phyloP scores from a whole-genome alignment of 2,329 filamentous ascomycete genomes.

The Aspergillus brunneoviolaceus region DNA sequence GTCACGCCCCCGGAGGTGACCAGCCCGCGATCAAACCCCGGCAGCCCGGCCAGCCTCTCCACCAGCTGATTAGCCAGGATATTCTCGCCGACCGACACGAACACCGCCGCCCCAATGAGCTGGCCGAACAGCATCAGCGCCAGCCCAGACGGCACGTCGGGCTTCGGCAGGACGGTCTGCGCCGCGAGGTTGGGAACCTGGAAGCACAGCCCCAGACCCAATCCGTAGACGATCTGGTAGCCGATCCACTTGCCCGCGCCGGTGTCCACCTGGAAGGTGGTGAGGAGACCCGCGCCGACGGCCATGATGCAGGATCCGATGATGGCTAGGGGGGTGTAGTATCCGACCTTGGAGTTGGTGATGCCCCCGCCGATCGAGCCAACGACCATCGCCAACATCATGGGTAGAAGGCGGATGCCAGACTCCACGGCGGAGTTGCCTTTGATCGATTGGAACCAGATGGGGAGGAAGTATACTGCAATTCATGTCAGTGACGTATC shows the following conservation, averaged over 20 bases:
- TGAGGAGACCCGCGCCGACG: conserved; percentile 44
- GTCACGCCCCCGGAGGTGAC: conserved; percentile 3
- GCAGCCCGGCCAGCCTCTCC: background rate
- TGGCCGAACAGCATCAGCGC: conserved; percentile 38
- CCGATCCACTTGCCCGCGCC: conserved; percentile 38
- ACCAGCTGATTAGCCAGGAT: conserved; percentile 4
- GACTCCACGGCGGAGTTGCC: conserved; percentile 43
- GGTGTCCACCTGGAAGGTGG: conserved; percentile 37
- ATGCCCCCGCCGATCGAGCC: conserved; percentile 33
- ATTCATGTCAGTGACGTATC: background rate
- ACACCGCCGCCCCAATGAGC: conserved; percentile 41
- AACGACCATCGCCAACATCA: conserved; percentile 35
- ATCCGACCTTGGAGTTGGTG: conserved; percentile 32
- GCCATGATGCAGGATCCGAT: conserved; percentile 32
- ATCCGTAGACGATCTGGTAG: conserved; percentile 35
- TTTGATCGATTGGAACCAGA: conserved; percentile 52
- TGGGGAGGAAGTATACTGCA: conserved; percentile 37
- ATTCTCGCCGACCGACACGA: conserved; percentile 46
- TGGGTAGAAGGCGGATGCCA: conserved; percentile 43
- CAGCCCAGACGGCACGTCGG: conserved; percentile 36
- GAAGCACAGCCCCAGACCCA: conserved; percentile 36
- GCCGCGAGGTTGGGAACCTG: conserved; percentile 37
- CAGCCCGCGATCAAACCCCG: background rate
- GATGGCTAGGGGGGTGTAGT: conserved; percentile 41
- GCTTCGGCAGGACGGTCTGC: conserved; percentile 32